A percentile compares a stretch with the other conserved stretches of the same genome.
Conservation (phyloP, 148 eudicot species). For the Salicornia ramosissima region DNA sequence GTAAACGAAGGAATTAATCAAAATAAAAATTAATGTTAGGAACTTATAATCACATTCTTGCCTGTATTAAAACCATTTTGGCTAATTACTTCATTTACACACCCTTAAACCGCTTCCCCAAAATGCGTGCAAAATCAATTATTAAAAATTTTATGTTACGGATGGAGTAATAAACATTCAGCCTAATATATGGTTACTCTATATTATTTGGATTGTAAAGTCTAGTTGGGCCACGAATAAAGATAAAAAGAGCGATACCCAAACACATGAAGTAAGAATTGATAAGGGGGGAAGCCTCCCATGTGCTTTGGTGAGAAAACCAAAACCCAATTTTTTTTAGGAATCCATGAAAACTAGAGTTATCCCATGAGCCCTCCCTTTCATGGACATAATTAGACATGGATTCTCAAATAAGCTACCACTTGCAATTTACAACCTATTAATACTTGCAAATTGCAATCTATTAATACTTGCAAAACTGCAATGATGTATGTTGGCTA, state of each 20-base stretch:
- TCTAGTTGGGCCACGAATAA: not conserved
- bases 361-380: not conserved
- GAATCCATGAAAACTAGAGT: not conserved
- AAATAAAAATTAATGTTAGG: too few species aligned
- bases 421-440: too few species aligned
- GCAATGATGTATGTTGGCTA: not conserved
- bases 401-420: not conserved
- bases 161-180: too few species aligned
- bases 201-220: not conserved
- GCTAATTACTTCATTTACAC: too few species aligned
- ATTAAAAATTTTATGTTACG: too few species aligned
- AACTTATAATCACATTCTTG: too few species aligned
- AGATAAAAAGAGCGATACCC: not conserved
- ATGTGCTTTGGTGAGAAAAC: not conserved
- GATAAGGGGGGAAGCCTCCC: not conserved
- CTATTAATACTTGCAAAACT: not conserved
- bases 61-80: too few species aligned
- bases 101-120: too few species aligned
- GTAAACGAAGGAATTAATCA: too few species aligned
- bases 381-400: not conserved
- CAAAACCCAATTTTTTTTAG: not conserved
- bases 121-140: too few species aligned
- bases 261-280: not conserved
- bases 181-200: too few species aligned
- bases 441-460: not conserved